Base-by-base conservation (phyloP, 2,329 filamentous ascomycete genomes). In the Hyphodiscus sp. region DNA sequence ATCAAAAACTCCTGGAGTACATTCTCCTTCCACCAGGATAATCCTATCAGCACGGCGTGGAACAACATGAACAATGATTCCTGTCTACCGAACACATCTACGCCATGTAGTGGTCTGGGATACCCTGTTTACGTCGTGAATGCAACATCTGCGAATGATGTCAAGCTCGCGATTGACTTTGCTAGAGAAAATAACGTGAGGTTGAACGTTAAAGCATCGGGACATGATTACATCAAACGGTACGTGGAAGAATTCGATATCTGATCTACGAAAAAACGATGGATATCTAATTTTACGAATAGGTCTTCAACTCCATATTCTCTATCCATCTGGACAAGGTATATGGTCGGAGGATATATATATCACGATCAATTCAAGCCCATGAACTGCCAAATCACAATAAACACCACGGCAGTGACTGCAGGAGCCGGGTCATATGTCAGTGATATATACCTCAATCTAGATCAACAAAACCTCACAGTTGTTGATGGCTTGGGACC, bases 11-110 rank as follows among this genome's bases (percentile, higher is more conserved):
- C 57, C 54, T 71, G 69, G 69, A 26, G 7, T 26, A 67, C 59
- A 47, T 64, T 66, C 45, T 65, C 69, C 10, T 73, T 70, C 56
- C 70, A 74, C 62, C 58, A 62, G 13, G 55, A 55, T 15, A 61
- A 72, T 55, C 71, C 71, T 20, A 57, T 73, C 53, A 45, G 43
- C 8, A 29, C 20, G 2, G 48, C 20, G 20, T 44, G 63, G 63
- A 18, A 67, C 62, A 41, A 60, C 61, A 69, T 60, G 44, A 61
- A 65, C 0, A 69, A 70, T 50, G 66, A 69, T 19, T 67, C 69
- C 0, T 70, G 69, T 23, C n/a, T 71, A 0, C 68, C 69, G 0
- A 60, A 62, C 2, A 56, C 53, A 7, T 53, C 49, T 0, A 19
- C 52, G 6, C 68, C 65, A 0, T 70, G 67, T 26, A 52, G 41